phyloP scores from a whole-genome alignment of 140 eudicot genomes.

The Senecio squalidus region DNA sequence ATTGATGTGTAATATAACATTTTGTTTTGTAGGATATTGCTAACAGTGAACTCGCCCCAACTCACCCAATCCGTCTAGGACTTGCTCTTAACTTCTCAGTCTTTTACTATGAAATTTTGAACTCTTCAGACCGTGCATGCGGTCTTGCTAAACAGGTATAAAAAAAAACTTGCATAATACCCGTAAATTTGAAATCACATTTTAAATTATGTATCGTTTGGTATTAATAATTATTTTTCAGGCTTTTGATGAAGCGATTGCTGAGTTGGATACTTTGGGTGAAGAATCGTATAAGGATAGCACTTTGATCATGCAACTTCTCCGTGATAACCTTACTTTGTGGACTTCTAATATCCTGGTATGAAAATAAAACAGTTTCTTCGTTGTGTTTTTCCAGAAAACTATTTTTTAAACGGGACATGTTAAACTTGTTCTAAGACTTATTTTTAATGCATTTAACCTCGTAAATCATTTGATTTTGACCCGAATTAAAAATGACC shows the following conservation, averaged over 20 bases:
- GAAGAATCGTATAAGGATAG: no score
- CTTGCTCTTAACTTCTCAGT: constrained; percentile 77
- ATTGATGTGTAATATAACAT: background rate
- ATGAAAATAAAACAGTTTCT: no score
- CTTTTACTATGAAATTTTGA: constrained; percentile 67
- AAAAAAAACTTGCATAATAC: background rate
- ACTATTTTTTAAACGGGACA: no score
- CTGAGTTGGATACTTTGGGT: no score
- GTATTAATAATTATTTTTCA: background rate
- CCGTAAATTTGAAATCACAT: background rate
- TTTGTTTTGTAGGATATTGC: constrained; percentile 61
- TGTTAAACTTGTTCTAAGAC: no score
- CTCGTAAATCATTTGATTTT: no score
- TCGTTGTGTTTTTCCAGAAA: no score
- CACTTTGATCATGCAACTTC: no score
- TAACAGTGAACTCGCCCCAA: constrained; percentile 66
- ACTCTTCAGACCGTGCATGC: constrained; percentile 60
- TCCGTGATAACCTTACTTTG: no score
- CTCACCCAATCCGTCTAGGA: constrained; percentile 78
- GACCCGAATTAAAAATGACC: no score
- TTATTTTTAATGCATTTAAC: no score
- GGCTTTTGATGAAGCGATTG: background rate
- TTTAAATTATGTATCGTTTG: background rate
- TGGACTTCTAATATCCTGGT: no score
- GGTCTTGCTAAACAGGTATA: constrained; percentile 65